phyloP scores from a whole-genome alignment of 805 yeast genomes.

The Metschnikowia peoriensis region DNA sequence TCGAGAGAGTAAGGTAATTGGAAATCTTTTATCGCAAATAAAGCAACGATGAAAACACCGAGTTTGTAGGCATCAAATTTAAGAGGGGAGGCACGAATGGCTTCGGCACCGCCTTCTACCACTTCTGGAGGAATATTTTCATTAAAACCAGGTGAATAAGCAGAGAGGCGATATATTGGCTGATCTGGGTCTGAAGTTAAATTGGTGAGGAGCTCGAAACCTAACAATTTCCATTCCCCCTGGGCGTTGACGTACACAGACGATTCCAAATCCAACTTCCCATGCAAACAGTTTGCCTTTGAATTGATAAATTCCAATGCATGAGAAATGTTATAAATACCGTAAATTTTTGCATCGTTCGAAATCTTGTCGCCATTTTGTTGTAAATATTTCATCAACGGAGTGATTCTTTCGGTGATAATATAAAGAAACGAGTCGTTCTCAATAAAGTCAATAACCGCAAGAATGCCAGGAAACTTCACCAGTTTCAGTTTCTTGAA shows the following conservation, averaged over 20 bases:
- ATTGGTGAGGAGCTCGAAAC: conserved; percentile 67
- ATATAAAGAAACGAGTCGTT: conserved; percentile 55
- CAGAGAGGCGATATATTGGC: conserved; percentile 40
- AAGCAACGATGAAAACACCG: conserved; percentile 52
- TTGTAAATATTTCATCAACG: conserved; percentile 44
- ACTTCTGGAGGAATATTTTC: conserved; percentile 49
- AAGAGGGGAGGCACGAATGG: conserved; percentile 32
- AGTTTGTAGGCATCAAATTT: conserved; percentile 65
- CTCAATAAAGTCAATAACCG: conserved; percentile 62
- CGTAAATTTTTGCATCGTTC: conserved; percentile 45
- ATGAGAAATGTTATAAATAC: conserved; percentile 53
- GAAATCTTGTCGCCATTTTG: conserved; percentile 26
- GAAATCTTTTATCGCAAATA: conserved; percentile 36
- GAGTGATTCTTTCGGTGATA: conserved; percentile 65
- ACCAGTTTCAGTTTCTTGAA: conserved; percentile 51
- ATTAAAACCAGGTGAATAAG: conserved; percentile 22
- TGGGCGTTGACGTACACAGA: conserved; percentile 60
- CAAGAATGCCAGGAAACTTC: conserved; percentile 67
- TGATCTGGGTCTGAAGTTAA: conserved; percentile 46
- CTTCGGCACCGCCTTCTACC: conserved; percentile 41
- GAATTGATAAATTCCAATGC: conserved; percentile 58
- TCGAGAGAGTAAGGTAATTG: neutral
- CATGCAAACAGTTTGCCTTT: conserved; percentile 61
- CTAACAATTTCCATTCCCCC: conserved; percentile 86
- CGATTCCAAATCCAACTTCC: conserved; percentile 48